Evolutionary conservation across 768 basidiomycete species (phyloP).

Genomic region (Lentinula edodes): DNA sequence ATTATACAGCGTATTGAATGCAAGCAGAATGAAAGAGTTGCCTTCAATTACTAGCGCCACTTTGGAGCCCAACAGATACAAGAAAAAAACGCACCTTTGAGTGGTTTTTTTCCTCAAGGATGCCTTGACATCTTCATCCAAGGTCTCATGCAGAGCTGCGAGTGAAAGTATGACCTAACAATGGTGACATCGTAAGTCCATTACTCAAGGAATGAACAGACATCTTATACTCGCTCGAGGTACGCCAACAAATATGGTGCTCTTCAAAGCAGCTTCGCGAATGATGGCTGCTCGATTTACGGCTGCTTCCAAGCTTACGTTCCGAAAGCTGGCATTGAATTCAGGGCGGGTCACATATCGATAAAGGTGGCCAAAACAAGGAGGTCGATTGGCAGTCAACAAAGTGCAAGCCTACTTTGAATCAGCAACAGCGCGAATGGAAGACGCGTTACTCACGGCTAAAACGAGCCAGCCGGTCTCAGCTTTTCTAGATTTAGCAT

Average conservation of each 20-base stretch:
- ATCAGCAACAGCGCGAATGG: constrained; percentile 7
- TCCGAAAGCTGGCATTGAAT: constrained; percentile 32
- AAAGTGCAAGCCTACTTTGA: constrained; percentile 69
- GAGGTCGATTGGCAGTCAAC: constrained; percentile 76
- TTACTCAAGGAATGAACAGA: not conserved
- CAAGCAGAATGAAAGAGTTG: constrained; percentile 1
- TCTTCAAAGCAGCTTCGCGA: constrained; percentile 87
- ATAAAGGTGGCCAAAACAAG: constrained; percentile 75
- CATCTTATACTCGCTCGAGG: constrained; percentile 54
- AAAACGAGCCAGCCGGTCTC: constrained; percentile 81
- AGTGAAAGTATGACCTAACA: constrained; percentile 77
- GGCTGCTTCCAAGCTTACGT: constrained; percentile 41
- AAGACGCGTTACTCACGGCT: constrained; percentile 42
- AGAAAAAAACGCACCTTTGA: constrained; percentile 42
- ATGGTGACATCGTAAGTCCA: not conserved
- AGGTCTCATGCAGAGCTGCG: constrained; percentile 64
- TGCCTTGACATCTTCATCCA: constrained; percentile 78
- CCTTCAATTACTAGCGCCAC: not conserved
- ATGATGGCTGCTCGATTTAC: constrained; percentile 77
- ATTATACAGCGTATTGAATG: not conserved
- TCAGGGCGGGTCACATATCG: constrained; percentile 61
- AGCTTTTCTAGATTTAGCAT: constrained; percentile 59
- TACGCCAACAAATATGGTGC: constrained; percentile 83
- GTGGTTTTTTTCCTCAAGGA: constrained; percentile 59
- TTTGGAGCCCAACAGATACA: not conserved